Conservation (phyloP, 345 rosid genomes). For the Gossypium stocksii region DNA sequence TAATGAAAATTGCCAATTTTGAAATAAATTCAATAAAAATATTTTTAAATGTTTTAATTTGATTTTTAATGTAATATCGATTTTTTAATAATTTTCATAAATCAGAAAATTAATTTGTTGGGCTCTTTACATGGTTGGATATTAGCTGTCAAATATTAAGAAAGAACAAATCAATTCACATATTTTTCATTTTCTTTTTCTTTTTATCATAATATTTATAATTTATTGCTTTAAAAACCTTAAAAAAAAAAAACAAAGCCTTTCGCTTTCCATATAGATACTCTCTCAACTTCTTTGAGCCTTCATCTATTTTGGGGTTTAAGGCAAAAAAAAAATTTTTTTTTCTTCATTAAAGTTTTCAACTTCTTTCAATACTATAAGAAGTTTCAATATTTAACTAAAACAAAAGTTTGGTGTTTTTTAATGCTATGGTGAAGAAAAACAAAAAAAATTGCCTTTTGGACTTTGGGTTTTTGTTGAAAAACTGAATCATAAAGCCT, state of each 20-base stretch:
- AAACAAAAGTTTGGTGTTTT: not conserved
- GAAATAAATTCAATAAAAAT: no score
- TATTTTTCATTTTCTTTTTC: conserved; percentile 1
- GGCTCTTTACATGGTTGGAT: conserved; percentile 31
- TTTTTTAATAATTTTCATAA: no score
- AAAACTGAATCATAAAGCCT: conserved; percentile 25
- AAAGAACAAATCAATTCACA: not conserved
- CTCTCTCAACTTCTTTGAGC: no score
- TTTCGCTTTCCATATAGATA: no score
- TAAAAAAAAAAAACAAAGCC: no score
- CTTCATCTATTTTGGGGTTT: no score
- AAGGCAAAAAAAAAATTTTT: no score
- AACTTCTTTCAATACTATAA: conserved; percentile 13
- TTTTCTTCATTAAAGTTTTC: conserved; percentile 11
- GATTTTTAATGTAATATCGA: no score
- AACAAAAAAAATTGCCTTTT: conserved; percentile 18
- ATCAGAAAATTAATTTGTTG: no score
- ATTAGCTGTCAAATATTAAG: conserved; percentile 50
- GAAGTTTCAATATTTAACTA: conserved; percentile 16
- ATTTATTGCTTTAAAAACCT: no score
- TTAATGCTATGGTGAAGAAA: not conserved
- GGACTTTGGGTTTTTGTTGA: conserved; percentile 22
- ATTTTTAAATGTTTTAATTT: no score
- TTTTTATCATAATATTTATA: not conserved
- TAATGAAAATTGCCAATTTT: not conserved